Conservation (phyloP, 2,329 filamentous ascomycete genomes). For the Incumbomyces delicatus region DNA sequence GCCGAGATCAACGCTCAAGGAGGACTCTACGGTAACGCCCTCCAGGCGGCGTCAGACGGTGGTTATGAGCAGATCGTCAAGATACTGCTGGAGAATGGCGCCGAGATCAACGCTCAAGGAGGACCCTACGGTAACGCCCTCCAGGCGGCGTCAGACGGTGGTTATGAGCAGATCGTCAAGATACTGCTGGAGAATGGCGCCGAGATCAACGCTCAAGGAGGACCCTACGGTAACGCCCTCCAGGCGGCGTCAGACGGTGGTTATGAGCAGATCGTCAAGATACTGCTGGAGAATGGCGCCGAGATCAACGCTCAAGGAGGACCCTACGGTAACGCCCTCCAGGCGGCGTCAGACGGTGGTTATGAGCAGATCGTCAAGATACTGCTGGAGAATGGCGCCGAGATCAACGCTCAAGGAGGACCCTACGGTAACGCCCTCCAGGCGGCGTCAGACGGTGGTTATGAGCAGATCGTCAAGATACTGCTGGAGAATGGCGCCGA, state of each 20-base stretch:
- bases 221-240: slow-evolving; percentile 9
- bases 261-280: slow-evolving; percentile 9
- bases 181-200: too few relatives aligned
- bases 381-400: slow-evolving; percentile 11
- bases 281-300: slow-evolving; percentile 12
- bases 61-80: too few relatives aligned
- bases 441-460: too few relatives aligned
- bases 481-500: slow-evolving; percentile 9
- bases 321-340: slow-evolving; percentile 10
- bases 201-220: slow-evolving; percentile 16
- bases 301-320: slow-evolving; percentile 16
- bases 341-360: slow-evolving; percentile 9
- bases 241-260: slow-evolving; percentile 8
- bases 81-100: slow-evolving; percentile 10
- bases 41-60: slow-evolving; percentile 20
- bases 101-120: too few relatives aligned
- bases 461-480: too few relatives aligned
- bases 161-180: too few relatives aligned
- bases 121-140: too few relatives aligned
- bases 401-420: slow-evolving; percentile 15
- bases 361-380: slow-evolving; percentile 9
- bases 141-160: too few relatives aligned
- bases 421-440: slow-evolving; percentile 9
- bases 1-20: slow-evolving; percentile 16
- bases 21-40: slow-evolving; percentile 20